phyloP scores from a whole-genome alignment of 306 rosid genomes.

The Castanea sativa region DNA sequence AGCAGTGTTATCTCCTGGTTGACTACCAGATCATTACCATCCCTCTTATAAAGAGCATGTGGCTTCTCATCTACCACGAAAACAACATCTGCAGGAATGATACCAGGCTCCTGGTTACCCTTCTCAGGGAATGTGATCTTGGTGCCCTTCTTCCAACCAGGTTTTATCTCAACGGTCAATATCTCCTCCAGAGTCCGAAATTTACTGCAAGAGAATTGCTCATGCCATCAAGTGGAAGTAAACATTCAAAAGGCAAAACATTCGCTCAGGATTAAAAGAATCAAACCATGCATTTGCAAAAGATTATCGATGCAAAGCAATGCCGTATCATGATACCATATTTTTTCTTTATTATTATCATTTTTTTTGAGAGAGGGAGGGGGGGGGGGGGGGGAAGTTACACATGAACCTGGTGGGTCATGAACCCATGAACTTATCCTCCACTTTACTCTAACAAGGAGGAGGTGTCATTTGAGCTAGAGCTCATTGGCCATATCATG shows the following conservation, averaged over 20 bases:
- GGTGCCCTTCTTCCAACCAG: constrained; percentile 99
- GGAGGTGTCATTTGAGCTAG: no score
- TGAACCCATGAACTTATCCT: no score
- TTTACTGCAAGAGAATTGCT: constrained; percentile 54
- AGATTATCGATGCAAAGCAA: neutral
- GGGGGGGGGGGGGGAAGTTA: no score
- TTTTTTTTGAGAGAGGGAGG: no score
- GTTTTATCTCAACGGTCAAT: constrained; percentile 77
- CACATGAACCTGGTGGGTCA: no score
- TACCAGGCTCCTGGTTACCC: constrained; percentile 86
- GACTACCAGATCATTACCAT: constrained; percentile 78
- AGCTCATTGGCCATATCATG: neutral
- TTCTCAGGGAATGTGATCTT: constrained; percentile 87
- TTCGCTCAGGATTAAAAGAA: constrained; percentile 5
- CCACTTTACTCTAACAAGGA: no score
- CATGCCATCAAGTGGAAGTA: constrained; percentile 22
- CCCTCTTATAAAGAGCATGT: constrained; percentile 72
- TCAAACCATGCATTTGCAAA: neutral
- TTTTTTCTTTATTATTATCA: no score
- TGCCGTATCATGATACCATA: constrained; percentile 5
- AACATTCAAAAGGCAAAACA: neutral
- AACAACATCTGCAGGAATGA: constrained; percentile 78
- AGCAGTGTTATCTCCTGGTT: constrained; percentile 77
- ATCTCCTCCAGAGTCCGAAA: constrained; percentile 71
- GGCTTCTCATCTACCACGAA: constrained; percentile 94